Evolutionary conservation across 1,139 yeast species (phyloP).

Genomic region (Hansenula anomala): DNA sequence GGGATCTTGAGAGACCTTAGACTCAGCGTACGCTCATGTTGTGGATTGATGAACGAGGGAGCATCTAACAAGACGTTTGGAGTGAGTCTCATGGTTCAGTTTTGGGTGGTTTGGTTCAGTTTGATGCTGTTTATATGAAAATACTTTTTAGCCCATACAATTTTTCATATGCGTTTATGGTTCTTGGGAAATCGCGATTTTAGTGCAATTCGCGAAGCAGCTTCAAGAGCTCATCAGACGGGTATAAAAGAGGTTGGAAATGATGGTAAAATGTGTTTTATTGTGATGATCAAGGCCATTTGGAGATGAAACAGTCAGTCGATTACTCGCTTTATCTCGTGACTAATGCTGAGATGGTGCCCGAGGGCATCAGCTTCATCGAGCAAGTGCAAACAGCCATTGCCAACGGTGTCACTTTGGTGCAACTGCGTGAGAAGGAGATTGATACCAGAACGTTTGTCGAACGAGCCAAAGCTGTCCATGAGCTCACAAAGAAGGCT

Average conservation of each 20-base stretch:
- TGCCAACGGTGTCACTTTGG: slow-evolving; percentile 69
- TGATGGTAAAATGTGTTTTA: too few relatives aligned
- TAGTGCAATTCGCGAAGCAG: too few relatives aligned
- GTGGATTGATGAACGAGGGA: slow-evolving; percentile 44
- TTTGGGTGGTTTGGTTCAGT: background rate
- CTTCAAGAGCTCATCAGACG: too few relatives aligned
- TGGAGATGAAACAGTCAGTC: too few relatives aligned
- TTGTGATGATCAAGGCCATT: too few relatives aligned
- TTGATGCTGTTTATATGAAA: too few relatives aligned
- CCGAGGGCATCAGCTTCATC: slow-evolving; percentile 52
- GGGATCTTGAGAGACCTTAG: slow-evolving; percentile 37
- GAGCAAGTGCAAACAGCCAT: slow-evolving; percentile 61
- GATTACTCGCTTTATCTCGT: slow-evolving; percentile 75
- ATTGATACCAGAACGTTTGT: slow-evolving; percentile 67
- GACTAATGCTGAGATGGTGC: slow-evolving; percentile 77
- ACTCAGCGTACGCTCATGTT: slow-evolving; percentile 37
- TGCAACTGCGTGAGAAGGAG: slow-evolving; percentile 81
- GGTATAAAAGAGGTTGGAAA: background rate
- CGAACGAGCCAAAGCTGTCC: slow-evolving; percentile 54
- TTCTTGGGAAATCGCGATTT: background rate
- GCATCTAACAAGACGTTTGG: slow-evolving; percentile 44
- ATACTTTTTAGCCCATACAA: too few relatives aligned
- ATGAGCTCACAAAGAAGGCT: slow-evolving; percentile 50
- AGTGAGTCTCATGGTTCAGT: slow-evolving; percentile 44
- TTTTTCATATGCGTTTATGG: background rate